Conservation (phyloP, 352 stramenopile species). For the Globisporangium irregulare region DNA sequence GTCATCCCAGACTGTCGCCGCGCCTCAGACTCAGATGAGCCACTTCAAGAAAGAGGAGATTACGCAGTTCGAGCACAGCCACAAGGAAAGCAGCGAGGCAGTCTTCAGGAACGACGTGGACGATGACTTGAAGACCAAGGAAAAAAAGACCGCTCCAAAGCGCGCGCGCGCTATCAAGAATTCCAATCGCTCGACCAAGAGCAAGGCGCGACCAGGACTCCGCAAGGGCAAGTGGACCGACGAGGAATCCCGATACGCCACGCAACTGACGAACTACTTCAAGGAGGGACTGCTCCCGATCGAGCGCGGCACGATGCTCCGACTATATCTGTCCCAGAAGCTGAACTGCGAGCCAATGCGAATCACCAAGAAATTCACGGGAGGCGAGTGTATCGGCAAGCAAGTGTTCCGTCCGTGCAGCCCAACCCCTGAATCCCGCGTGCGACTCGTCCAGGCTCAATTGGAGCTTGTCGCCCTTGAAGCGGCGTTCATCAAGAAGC, state of each 20-base stretch:
- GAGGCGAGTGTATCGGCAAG: slow-evolving; percentile 89
- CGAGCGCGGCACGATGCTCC: slow-evolving; percentile 87
- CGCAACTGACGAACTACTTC: slow-evolving; percentile 79
- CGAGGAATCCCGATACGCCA: slow-evolving; percentile 74
- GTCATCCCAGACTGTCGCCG: slow-evolving; percentile 2
- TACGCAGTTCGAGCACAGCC: neutral
- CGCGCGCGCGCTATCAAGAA: slow-evolving; percentile 53
- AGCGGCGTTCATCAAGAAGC: slow-evolving; percentile 69
- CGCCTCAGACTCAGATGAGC: neutral
- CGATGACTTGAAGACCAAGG: slow-evolving; percentile 21
- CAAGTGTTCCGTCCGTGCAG: slow-evolving; percentile 81
- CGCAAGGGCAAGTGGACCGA: slow-evolving; percentile 87
- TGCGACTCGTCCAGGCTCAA: slow-evolving; percentile 71
- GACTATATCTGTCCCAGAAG: slow-evolving; percentile 89
- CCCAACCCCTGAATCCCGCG: slow-evolving; percentile 57
- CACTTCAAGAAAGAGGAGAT: neutral
- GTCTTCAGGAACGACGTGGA: slow-evolving; percentile 1
- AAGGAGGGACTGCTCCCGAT: slow-evolving; percentile 81
- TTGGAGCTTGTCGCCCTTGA: slow-evolving; percentile 70
- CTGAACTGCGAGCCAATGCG: slow-evolving; percentile 92
- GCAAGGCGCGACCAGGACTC: slow-evolving; percentile 80
- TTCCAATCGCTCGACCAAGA: slow-evolving; percentile 72
- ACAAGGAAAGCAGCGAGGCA: neutral
- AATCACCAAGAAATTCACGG: slow-evolving; percentile 93
- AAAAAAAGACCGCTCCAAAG: slow-evolving; percentile 54